Evolutionary conservation across 164 flowering plant species (phyloP), one percentile per base, ranked within the genome.

Genomic region (Cinnamomum chago): DNA sequence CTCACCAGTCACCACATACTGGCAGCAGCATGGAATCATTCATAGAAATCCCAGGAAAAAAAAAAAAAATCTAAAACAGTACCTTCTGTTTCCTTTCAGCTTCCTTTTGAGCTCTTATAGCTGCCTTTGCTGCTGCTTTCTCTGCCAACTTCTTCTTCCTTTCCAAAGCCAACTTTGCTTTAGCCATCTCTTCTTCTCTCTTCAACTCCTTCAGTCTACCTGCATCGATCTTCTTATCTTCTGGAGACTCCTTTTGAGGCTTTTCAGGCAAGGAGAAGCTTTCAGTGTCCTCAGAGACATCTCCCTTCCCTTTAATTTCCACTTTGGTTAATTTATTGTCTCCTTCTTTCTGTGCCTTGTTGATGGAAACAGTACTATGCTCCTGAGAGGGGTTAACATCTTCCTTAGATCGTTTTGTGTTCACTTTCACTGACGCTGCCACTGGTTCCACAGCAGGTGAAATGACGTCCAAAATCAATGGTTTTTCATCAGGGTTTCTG

Each of bases 21-120:
- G 47, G 47, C 47, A 40, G 47, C 47, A 40, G 47, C 10, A 35
- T 6, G 47, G 47, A 11, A 40, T 40, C 47, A 40, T 5, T 58
- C 5, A 11, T 2, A 28, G 20, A 30, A 67, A 28, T 10, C 70
- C 22, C 2, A 14, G 2, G 20, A 47, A 71, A 58, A 52, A 58
- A 51, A 24, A 24, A 24, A 15, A 7, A 58, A 0, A 60, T 18
- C 27, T 0, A 22, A 25, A 52, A 71, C n/a, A 10, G 24, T 72
- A 73, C 99, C 97, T 92, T 96, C 35, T 79, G 87, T 83, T 91
- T 94, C 88, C 91, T 92, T 72, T 96, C 97, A 74, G 97, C 97
- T 79, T 92, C 97, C 79, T 92, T 95, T 78, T 93, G 90, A 76
- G 95, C 93, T 80, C 85, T 87, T 22, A 82, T 62, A 35, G 94